These are phyloP conservation scores for Dendryphion nanum DNA, from an alignment of 2,329 filamentous ascomycete genomes.

Conservation along the genomic window DNA sequence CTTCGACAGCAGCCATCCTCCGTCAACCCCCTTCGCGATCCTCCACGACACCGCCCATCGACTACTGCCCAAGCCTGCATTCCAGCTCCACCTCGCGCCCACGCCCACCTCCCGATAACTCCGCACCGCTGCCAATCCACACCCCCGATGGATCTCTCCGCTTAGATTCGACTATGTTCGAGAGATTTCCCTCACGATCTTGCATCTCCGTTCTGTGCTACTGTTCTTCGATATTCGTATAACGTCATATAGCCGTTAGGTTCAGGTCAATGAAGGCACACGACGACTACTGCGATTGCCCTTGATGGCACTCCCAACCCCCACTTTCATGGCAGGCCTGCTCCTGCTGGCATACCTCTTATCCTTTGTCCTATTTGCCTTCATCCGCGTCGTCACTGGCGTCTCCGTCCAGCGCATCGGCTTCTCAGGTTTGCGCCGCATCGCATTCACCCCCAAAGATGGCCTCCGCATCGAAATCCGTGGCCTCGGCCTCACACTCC, in stretches of 20 bases:
- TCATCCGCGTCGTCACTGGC: conserved; percentile 88
- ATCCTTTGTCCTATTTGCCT: conserved; percentile 89
- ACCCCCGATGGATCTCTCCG: neutral
- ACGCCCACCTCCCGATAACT: no score
- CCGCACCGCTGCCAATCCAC: neutral
- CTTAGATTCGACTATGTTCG: conserved; percentile 31
- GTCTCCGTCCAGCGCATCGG: conserved; percentile 95
- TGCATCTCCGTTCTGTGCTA: conserved; percentile 30
- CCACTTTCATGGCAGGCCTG: conserved; percentile 79
- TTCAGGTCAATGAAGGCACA: conserved; percentile 23
- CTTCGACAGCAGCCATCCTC: no score
- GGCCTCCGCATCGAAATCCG: conserved; percentile 87
- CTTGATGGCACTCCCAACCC: conserved; percentile 49
- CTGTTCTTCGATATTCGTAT: conserved; percentile 15
- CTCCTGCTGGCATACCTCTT: conserved; percentile 83
- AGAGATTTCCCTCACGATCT: conserved; percentile 13
- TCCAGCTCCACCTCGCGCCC: no score
- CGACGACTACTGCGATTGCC: conserved; percentile 15
- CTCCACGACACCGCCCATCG: no score
- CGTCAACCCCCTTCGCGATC: no score
- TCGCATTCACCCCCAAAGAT: conserved; percentile 86
- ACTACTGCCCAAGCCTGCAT: no score
- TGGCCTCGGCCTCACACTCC: conserved; percentile 81
- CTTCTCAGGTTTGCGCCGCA: conserved; percentile 84
- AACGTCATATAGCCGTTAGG: conserved; percentile 11